phyloP scores from a whole-genome alignment of 1,139 yeast species.

The Petasospora fabianii region DNA sequence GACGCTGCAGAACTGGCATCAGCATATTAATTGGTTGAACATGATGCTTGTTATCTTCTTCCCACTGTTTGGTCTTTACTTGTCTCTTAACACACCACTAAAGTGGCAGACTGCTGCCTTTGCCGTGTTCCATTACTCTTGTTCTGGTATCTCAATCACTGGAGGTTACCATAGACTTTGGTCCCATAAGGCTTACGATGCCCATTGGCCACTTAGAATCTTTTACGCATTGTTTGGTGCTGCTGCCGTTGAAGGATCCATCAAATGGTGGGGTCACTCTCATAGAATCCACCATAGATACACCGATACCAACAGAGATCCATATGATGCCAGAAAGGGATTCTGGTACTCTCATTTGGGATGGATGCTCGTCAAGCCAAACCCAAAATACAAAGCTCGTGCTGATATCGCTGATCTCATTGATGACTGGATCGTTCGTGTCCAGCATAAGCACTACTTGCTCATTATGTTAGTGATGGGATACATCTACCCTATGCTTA shows the following conservation, averaged over 20 bases:
- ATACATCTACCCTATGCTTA: conserved; percentile 65
- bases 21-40: conserved; percentile 92
- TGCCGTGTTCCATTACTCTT: conserved; percentile 57
- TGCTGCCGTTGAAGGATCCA: conserved; percentile 94
- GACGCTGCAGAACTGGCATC: conserved; percentile 80
- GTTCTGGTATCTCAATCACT: conserved; percentile 87
- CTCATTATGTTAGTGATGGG: conserved; percentile 63
- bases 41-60: conserved; percentile 64
- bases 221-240: conserved; percentile 85
- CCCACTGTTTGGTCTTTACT: conserved; percentile 60
- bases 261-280: conserved; percentile 98
- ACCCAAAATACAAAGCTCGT: conserved; percentile 93
- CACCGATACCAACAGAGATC: conserved; percentile 95
- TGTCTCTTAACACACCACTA: conserved; percentile 55
- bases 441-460: conserved; percentile 91
- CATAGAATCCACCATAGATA: conserved; percentile 97
- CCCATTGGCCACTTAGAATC: conserved; percentile 63
- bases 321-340: conserved; percentile 94
- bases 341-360: conserved; percentile 96
- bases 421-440: conserved; percentile 83
- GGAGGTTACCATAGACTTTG: conserved; percentile 87
- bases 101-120: conserved; percentile 56
- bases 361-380: conserved; percentile 93
- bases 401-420: conserved; percentile 92
- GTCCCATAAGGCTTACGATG: conserved; percentile 87